Base-by-base conservation (phyloP, 1,284 basidiomycete species). In the Cutaneotrichosporon mucoides region DNA sequence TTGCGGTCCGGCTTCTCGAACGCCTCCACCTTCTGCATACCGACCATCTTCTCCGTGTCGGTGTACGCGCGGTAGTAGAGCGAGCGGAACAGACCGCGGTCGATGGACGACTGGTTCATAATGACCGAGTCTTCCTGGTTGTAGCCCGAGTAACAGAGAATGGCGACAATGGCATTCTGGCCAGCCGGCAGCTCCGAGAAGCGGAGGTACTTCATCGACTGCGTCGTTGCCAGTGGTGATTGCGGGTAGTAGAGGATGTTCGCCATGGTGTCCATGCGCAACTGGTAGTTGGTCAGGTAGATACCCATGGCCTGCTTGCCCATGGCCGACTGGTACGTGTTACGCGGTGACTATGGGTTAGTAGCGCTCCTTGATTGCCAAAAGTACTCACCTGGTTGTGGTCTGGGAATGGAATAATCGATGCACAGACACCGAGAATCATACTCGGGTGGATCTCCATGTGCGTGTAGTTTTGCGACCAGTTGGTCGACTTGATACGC, bases 121-220 rank as follows among this genome's bases (percentile, higher is more conserved):
- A 99, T 99, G 78, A 99, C 95, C 66, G 96, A 99, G 84, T 99
- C 96, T 86, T 99, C 96, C 79, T 99, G 96, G 79, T 99, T 99
- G 81, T 99, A 99, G 38, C 95, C 95, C 68, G 93, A 97, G 80
- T 99, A 99, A 73, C 94, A 98, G 54, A 99, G 82, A 75, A 99
- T 99, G 4, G 96, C 95, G 50, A 99, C 94, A 65, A 98, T 93
- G 49, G 94, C 93, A 74, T 99, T 99, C 79, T 97, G 93, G 16
- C 95, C 96, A 11, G 95, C 95, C 37, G 95, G 95, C 48, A 99
- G 84, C 75, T 99, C 94, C 69, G 93, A 85, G 86, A 99, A 99
- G 72, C 91, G 90, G 64, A 99, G 85, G 72, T 97, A 97, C 79
- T 98, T 92, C 95, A 99, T 98, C 15, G 94, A 95, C 53, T 93